Percentiles rank a stretch among this genome's conserved stretches.
Evolutionary conservation across 257 asterid species (phyloP).

Genomic region (Nicotiana paniculata): DNA sequence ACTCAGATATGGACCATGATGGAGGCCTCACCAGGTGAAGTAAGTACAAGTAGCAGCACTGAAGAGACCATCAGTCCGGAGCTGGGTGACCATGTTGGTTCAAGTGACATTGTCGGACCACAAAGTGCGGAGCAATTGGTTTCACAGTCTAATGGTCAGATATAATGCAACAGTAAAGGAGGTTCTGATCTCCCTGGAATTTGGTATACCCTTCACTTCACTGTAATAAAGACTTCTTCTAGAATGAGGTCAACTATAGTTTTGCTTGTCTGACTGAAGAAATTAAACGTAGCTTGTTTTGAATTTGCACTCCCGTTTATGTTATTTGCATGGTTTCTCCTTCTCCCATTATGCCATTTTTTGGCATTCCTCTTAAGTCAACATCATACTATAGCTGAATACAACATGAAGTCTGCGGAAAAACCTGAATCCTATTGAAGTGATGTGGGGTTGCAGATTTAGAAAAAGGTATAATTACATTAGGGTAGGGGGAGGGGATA

Average conservation of each 20-base stretch:
- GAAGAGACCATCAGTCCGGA: slow-evolving; percentile 48
- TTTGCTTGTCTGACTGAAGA: background rate
- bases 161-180: slow-evolving; percentile 54
- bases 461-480: too few relatives aligned
- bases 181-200: slow-evolving; percentile 36
- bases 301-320: background rate
- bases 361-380: background rate
- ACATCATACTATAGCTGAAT: background rate
- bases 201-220: background rate
- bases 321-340: background rate
- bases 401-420: background rate
- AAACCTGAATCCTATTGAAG: background rate
- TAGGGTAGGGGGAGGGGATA: too few relatives aligned
- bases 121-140: slow-evolving; percentile 70
- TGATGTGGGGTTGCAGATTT: too few relatives aligned
- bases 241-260: background rate
- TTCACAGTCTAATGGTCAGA: slow-evolving; percentile 49
- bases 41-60: slow-evolving; percentile 26
- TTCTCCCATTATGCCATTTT: background rate
- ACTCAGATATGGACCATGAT: slow-evolving; percentile 47
- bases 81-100: slow-evolving; percentile 19
- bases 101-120: slow-evolving; percentile 45
- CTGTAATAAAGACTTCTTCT: background rate
- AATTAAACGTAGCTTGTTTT: background rate
- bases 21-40: slow-evolving; percentile 53